Evolutionary conservation across 169 alveolate genomes (phyloP).

Genomic region (Plasmodium coatneyi): DNA sequence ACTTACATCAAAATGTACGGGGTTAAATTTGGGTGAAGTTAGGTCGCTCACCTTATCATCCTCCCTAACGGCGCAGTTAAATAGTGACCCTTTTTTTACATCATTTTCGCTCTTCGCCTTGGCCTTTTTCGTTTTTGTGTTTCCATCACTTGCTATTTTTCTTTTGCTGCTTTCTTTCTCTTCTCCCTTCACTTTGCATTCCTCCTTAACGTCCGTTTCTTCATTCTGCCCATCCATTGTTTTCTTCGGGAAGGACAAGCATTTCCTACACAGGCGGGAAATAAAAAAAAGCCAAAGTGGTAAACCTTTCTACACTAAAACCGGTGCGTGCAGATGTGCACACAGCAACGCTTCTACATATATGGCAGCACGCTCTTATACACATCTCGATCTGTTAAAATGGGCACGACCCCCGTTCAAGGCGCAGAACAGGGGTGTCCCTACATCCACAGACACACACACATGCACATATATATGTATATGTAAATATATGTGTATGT

Average conservation of each 20-base stretch:
- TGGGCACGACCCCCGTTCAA: not conserved
- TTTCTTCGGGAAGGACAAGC: conserved; percentile 40
- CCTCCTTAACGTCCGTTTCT: conserved; percentile 26
- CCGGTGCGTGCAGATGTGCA: conserved; percentile 5
- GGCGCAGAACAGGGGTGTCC: not conserved
- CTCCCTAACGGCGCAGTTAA: conserved; percentile 76
- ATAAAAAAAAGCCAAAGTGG: not conserved
- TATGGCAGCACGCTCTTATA: not conserved
- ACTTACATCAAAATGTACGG: conserved; percentile 79
- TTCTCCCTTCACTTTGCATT: not conserved
- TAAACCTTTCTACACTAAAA: not conserved
- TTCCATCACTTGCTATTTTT: conserved; percentile 23
- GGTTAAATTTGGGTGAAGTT: conserved; percentile 85
- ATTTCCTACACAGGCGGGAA: conserved; percentile 23
- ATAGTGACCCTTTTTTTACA: conserved; percentile 81
- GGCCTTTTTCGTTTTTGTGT: conserved; percentile 15
- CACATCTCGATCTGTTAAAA: not conserved
- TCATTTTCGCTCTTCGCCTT: conserved; percentile 66
- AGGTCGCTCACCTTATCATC: conserved; percentile 80
- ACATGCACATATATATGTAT: not conserved
- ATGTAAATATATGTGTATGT: not conserved
- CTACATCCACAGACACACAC: not conserved
- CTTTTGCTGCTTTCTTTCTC: conserved; percentile 40
- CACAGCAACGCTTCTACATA: not conserved
- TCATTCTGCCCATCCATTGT: not conserved